phyloP scores from a whole-genome alignment of 495 filamentous ascomycete genomes.

The Hypoxylon perforatum region DNA sequence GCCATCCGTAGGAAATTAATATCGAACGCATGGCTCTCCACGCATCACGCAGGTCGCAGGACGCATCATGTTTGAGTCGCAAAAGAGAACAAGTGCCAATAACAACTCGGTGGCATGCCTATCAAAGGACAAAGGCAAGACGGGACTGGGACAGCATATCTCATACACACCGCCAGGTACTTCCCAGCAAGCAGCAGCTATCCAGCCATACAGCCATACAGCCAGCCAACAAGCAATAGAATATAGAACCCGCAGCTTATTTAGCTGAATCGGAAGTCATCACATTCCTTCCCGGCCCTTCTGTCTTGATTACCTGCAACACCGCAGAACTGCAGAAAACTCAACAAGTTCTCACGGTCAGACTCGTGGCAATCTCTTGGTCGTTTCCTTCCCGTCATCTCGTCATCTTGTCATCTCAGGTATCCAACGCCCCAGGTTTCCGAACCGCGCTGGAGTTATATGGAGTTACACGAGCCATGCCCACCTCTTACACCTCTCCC shows the following conservation, averaged over 20 bases:
- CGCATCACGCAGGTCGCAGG: conserved; percentile 8
- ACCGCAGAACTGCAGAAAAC: conserved; percentile 2
- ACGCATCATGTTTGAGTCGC: conserved; percentile 7
- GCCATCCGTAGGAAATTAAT: conserved; percentile 36
- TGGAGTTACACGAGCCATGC: conserved; percentile 21
- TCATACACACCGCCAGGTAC: conserved; percentile 35
- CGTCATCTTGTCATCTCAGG: too few species aligned
- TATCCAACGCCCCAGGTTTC: conserved; percentile 27
- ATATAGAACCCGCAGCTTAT: not conserved
- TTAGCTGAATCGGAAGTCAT: conserved; percentile 40
- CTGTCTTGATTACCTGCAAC: too few species aligned
- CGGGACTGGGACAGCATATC: conserved; percentile 15
- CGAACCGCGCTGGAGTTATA: conserved; percentile 9
- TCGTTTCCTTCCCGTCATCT: conserved; percentile 20
- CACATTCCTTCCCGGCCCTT: conserved; percentile 27
- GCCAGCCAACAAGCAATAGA: too few species aligned
- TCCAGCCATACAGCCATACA: too few species aligned
- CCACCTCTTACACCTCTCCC: not conserved
- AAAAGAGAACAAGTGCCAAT: conserved; percentile 12
- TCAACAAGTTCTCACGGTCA: conserved; percentile 35
- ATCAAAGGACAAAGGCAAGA: conserved; percentile 10
- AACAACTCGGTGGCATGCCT: conserved; percentile 11
- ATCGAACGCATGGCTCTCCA: conserved; percentile 41
- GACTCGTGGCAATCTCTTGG: conserved; percentile 40
- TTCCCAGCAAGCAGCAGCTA: conserved; percentile 12